Conservation (phyloP, 2,329 filamentous ascomycete genomes). For the Penicillium hordei region DNA sequence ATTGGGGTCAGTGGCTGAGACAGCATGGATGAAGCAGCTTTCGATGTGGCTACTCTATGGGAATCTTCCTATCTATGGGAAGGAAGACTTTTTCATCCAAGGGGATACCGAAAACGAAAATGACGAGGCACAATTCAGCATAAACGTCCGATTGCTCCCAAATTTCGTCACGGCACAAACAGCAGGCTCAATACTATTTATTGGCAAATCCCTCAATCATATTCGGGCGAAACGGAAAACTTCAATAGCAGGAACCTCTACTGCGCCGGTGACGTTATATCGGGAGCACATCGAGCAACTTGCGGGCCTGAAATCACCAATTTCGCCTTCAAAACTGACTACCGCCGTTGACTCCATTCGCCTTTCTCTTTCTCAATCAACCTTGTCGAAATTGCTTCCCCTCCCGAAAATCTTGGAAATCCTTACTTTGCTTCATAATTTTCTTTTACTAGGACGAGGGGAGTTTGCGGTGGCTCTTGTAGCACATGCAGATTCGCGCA, state of each 20-base stretch:
- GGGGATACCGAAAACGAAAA: slow-evolving; percentile 42
- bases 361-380: slow-evolving; percentile 77
- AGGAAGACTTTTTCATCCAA: slow-evolving; percentile 82
- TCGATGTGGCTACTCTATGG: slow-evolving; percentile 91
- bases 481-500: slow-evolving; percentile 76
- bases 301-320: slow-evolving; percentile 67
- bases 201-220: slow-evolving; percentile 85
- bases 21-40: slow-evolving; percentile 86
- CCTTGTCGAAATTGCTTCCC: slow-evolving; percentile 78
- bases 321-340: slow-evolving; percentile 70
- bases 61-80: slow-evolving; percentile 72
- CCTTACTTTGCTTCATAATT: slow-evolving; percentile 75
- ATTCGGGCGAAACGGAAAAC: slow-evolving; percentile 58
- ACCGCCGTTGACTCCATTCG: slow-evolving; percentile 74
- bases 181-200: slow-evolving; percentile 81
- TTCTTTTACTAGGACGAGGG: slow-evolving; percentile 81
- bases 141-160: slow-evolving; percentile 65
- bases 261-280: slow-evolving; percentile 58
- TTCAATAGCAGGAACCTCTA: slow-evolving; percentile 33
- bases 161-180: slow-evolving; percentile 74
- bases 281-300: slow-evolving; percentile 56
- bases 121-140: slow-evolving; percentile 55
- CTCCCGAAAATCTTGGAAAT: slow-evolving; percentile 73
- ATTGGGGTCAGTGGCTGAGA: slow-evolving; percentile 76
- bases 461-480: slow-evolving; percentile 90